Base-by-base conservation (phyloP, 2,329 filamentous ascomycete species). In the Fragosphaeria purpurea region DNA sequence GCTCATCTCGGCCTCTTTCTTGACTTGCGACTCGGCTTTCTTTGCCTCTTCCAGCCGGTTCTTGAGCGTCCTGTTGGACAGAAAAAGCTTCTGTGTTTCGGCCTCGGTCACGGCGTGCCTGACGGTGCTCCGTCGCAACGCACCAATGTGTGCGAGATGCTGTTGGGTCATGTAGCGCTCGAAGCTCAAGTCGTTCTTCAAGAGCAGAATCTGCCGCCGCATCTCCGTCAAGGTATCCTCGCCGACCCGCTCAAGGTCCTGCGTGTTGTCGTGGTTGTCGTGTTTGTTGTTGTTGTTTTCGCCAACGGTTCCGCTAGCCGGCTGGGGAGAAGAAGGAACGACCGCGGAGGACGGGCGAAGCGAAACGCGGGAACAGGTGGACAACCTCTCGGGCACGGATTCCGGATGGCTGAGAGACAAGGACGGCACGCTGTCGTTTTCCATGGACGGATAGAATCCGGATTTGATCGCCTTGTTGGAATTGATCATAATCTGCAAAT, bases 101-200 rank as follows among this genome's bases (percentile, higher is more conserved):
- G 87, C 86, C 62, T 91, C 87, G 1, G 80, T 84, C 2, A 86
- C 85, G 7, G 85, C 85, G 63, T 90, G 85, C 56, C 79, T 79
- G 56, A 91, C 80, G 52, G 88, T 83, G 55, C 82, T 82, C 11
- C 85, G 76, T 57, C 86, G 83, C 41, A 93, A 68, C 60, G 88
- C 85, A 1, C 86, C 86, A 61, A 93, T 90, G 53, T 91, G 86
- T 2, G 83, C 79, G 57, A 90, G 79, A 63, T 91, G 87, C 60
- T 93, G 87, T 56, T 88, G 80, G 62, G 90, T 91, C 59, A 91
- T 75, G 64, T 88, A 91, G 32, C 85, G 76, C 63, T 93, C 88
- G 60, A 91, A 93, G 56, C 85, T 86, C 42, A 93, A 71, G 58
- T 93, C 86, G 55, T 90, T 93, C 43, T 84, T 81, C 9, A 93